Conservation (phyloP, 345 rosid genomes). For the Populus ilicifolia region DNA sequence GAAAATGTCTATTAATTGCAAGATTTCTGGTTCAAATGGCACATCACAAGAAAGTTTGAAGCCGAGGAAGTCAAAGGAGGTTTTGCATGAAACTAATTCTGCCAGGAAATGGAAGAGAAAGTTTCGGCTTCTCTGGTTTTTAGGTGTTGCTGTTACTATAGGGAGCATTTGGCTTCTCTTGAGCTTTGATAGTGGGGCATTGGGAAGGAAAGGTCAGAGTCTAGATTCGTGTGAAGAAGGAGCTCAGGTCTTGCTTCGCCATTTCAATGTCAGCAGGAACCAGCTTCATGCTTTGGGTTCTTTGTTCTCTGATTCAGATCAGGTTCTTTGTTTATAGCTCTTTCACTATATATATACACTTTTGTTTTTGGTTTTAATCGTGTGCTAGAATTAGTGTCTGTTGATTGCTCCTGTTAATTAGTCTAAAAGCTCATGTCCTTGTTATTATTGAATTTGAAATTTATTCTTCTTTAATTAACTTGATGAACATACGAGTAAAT, state of each 20-base stretch:
- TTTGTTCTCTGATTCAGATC: constrained; percentile 57
- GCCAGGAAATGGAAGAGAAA: constrained; percentile 41
- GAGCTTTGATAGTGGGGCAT: constrained; percentile 22
- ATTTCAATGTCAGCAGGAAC: constrained; percentile 60
- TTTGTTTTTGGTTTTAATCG: constrained; percentile 4
- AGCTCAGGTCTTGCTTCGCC: constrained; percentile 42
- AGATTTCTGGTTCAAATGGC: constrained; percentile 42
- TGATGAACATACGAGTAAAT: not conserved
- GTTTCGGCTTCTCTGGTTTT: constrained; percentile 38
- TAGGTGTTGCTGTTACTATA: constrained; percentile 28
- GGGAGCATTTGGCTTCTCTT: constrained; percentile 39
- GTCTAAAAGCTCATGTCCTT: constrained; percentile 5
- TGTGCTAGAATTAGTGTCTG: constrained; percentile 6
- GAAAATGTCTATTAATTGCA: constrained; percentile 52
- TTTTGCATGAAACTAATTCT: constrained; percentile 28
- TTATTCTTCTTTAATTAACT: not conserved
- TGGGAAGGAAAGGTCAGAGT: constrained; percentile 16
- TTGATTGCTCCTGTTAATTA: not conserved
- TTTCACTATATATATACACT: not conserved
- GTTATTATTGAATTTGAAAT: not conserved
- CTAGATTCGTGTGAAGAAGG: constrained; percentile 38
- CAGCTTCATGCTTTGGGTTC: constrained; percentile 61
- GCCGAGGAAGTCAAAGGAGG: constrained; percentile 44
- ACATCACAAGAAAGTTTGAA: constrained; percentile 32
- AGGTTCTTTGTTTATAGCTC: constrained; percentile 38